phyloP scores from a whole-genome alignment of 2,329 filamentous ascomycete genomes.

The Cryphonectria carpinicola region DNA sequence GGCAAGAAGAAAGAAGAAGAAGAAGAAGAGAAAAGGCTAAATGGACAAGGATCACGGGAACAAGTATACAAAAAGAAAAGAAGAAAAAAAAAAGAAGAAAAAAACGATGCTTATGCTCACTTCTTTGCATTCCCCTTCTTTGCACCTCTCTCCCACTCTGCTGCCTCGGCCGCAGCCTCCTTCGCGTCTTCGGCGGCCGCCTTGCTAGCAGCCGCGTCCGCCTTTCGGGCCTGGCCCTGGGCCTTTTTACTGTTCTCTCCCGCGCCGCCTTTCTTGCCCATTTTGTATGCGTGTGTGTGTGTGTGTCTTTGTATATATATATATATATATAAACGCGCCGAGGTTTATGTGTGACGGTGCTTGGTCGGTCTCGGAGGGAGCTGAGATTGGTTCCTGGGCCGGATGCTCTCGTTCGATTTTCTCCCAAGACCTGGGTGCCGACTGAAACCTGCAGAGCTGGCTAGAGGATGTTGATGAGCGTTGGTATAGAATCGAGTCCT shows the following conservation, averaged over 20 bases:
- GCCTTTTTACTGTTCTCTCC: constrained; percentile 87
- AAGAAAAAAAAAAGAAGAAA: not conserved
- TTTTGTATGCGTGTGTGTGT: constrained; percentile 40
- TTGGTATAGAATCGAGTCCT: not conserved
- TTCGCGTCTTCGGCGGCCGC: constrained; percentile 70
- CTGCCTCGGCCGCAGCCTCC: constrained; percentile 68
- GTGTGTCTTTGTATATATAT: not conserved
- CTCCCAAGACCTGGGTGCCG: not conserved
- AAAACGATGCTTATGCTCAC: constrained; percentile 53
- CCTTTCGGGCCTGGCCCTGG: constrained; percentile 88
- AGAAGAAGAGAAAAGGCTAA: not conserved
- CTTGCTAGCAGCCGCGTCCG: constrained; percentile 82
- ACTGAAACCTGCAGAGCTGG: not conserved
- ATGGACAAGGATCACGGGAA: not conserved
- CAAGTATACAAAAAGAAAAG: not conserved
- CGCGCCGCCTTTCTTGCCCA: constrained; percentile 72
- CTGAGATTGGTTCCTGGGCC: not conserved
- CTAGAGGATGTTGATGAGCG: not conserved
- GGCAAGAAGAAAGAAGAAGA: not conserved
- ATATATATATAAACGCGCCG: not conserved
- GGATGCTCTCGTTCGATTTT: not conserved
- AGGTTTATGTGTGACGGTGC: not conserved
- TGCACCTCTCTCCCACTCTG: constrained; percentile 82
- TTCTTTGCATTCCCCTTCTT: constrained; percentile 82
- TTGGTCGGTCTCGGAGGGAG: not conserved